A percentile compares a stretch with the other conserved stretches of the same genome.
These are phyloP conservation scores for Ceratocystis papillata DNA, from an alignment of 2,329 filamentous ascomycete species.

Conservation along the genomic window DNA sequence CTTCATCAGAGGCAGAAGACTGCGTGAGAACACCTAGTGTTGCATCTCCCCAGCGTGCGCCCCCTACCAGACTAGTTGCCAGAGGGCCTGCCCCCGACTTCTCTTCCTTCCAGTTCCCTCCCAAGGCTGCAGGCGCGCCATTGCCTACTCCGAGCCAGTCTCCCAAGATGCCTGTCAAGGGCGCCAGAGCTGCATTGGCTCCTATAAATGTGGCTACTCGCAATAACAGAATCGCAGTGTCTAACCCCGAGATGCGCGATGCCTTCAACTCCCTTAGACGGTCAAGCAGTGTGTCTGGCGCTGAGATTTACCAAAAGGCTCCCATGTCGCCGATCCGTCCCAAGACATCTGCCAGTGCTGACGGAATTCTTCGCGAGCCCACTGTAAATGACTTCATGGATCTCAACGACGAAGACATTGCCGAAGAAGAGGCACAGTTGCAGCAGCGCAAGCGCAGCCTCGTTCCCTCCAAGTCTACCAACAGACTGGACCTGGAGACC, in stretches of 20 bases:
- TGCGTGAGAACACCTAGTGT: background rate
- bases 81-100: conserved; percentile 22
- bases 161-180: conserved; percentile 18
- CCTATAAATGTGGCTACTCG: background rate
- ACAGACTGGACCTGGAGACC: conserved; percentile 11
- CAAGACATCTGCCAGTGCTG: conserved; percentile 21
- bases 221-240: conserved; percentile 10
- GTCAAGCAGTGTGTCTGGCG: conserved; percentile 21
- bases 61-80: conserved; percentile 15
- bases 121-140: conserved; percentile 8
- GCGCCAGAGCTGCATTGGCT: background rate
- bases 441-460: conserved; percentile 20
- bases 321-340: conserved; percentile 9
- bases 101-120: conserved; percentile 20
- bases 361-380: conserved; percentile 39
- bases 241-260: conserved; percentile 17
- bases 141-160: conserved; percentile 18
- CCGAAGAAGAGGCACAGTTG: conserved; percentile 33
- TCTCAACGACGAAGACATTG: conserved; percentile 48
- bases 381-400: conserved; percentile 44
- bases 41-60: conserved; percentile 8
- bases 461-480: conserved; percentile 10
- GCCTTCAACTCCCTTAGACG: conserved; percentile 16
- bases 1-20: conserved; percentile 14
- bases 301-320: conserved; percentile 14